Conservation (phyloP, 768 basidiomycete species). For the Podaxis carcinomalis region DNA sequence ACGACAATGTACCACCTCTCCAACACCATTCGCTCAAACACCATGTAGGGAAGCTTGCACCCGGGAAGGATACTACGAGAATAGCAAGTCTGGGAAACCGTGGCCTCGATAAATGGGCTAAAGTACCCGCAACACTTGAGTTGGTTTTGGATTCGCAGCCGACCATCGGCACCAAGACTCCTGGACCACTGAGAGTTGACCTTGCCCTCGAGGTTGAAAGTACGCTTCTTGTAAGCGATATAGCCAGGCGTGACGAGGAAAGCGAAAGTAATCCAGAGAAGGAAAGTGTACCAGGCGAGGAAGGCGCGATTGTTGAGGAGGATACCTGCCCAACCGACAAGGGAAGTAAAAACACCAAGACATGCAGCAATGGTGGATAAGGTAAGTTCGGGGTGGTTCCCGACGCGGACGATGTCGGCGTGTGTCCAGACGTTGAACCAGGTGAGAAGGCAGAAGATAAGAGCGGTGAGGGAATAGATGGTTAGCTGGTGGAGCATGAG, state of each 20-base stretch:
- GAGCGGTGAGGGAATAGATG: constrained; percentile 52
- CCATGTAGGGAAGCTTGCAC: constrained; percentile 63
- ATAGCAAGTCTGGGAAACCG: constrained; percentile 69
- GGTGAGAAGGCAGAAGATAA: constrained; percentile 64
- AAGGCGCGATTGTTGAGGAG: constrained; percentile 84
- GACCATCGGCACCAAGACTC: constrained; percentile 48
- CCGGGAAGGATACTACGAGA: constrained; percentile 66
- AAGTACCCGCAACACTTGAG: constrained; percentile 79
- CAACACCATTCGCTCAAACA: constrained; percentile 51
- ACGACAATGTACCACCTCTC: constrained; percentile 58
- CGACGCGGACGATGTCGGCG: constrained; percentile 66
- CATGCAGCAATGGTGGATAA: constrained; percentile 64
- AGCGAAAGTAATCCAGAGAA: constrained; percentile 72
- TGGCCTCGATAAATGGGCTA: constrained; percentile 76
- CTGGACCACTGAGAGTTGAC: constrained; percentile 73
- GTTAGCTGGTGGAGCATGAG: constrained; percentile 32
- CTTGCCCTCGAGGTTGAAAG: constrained; percentile 67
- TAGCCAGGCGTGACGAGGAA: constrained; percentile 76
- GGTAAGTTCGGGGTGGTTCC: constrained; percentile 63
- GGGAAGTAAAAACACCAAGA: constrained; percentile 57
- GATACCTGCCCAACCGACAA: constrained; percentile 80
- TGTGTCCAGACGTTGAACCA: constrained; percentile 75
- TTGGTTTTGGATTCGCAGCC: constrained; percentile 68
- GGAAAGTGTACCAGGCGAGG: constrained; percentile 73
- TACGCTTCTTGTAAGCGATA: constrained; percentile 63